Evolutionary conservation across 441 rosid genomes (phyloP), one percentile per base, ranked within the genome.

Genomic region (Adansonia rubrostipa): DNA sequence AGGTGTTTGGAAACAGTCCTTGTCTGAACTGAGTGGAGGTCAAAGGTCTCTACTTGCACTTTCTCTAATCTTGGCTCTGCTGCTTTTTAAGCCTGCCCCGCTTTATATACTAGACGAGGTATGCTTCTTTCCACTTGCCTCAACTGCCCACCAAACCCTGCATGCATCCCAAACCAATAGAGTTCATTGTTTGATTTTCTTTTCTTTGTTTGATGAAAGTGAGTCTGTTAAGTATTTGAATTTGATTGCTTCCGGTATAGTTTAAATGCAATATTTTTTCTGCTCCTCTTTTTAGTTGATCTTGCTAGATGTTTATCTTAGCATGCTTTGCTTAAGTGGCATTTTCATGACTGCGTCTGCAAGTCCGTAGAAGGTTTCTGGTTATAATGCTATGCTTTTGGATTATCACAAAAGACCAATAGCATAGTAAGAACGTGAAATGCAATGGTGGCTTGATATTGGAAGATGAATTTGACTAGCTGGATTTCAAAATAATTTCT

Each of bases 71-170:
- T 87, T 97, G 85, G 99, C 99, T 71, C 83, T 97, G 79, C 98
- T 97, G 79, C 98, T 93, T 78, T 97, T 97, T 87, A 97, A 95
- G 85, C 99, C 99, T 22, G 99, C 99, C 84, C 99, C 99, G 20
- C 97, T 97, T 40, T 97, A 97, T 77, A 97, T 97, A 67, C 89
- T 97, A 53, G 99, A 97, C 70, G 99, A 97, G 98, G 99, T 94
- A 88, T 83, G 76, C 14, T 42, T 57, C 71, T 19, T 51, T 64
- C 56, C 53, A 65, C 11, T 64, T 56, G 19, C 6, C 63, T 15
- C 11, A 9, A 56, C 63, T 19, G 42, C 67, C 20, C 42, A 58
- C 36, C 0, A 66, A 42, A 58, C 40, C 66, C 42, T 73, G 53
- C 17, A 6, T 22, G n/a, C 54, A 20, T 42, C 53, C 66, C 40